These are phyloP conservation scores for Biscogniauxia sp. DNA, from an alignment of 2,329 filamentous ascomycete species.

Conservation along the genomic window DNA sequence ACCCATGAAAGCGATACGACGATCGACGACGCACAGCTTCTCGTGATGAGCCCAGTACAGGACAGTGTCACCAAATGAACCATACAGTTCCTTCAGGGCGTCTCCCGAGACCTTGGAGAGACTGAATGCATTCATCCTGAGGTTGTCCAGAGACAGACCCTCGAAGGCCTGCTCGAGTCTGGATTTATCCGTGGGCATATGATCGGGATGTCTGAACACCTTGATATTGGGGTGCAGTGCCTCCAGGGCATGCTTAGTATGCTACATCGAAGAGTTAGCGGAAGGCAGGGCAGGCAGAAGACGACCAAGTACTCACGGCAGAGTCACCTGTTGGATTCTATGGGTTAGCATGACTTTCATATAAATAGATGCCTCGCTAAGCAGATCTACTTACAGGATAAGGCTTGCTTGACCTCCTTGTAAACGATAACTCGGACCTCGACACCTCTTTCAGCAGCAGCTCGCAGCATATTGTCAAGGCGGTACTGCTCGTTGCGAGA, in stretches of 20 bases:
- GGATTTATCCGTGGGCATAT: conserved; percentile 65
- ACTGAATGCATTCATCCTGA: conserved; percentile 41
- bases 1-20: conserved; percentile 83
- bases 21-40: conserved; percentile 81
- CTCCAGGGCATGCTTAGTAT: conserved; percentile 79
- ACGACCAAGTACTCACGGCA: conserved; percentile 30
- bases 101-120: conserved; percentile 68
- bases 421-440: conserved; percentile 85
- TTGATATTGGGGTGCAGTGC: conserved; percentile 77
- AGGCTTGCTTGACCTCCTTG: conserved; percentile 81
- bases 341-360: conserved; percentile 10
- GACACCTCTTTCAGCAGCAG: conserved; percentile 80
- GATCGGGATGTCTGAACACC: conserved; percentile 89
- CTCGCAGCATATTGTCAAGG: conserved; percentile 77
- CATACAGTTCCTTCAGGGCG: conserved; percentile 75
- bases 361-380: conserved; percentile 25
- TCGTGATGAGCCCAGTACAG: conserved; percentile 94
- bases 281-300: not conserved
- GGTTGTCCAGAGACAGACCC: conserved; percentile 43
- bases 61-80: conserved; percentile 75
- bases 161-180: conserved; percentile 64
- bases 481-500: conserved; percentile 79
- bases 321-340: conserved; percentile 36
- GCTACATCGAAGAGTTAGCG: conserved; percentile 38
- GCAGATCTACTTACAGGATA: conserved; percentile 63